A percentile compares a stretch with the other conserved stretches of the same genome.
Evolutionary conservation across 176 grass and related monocot species (phyloP).

Genomic region (Thinopyrum elongatum): DNA sequence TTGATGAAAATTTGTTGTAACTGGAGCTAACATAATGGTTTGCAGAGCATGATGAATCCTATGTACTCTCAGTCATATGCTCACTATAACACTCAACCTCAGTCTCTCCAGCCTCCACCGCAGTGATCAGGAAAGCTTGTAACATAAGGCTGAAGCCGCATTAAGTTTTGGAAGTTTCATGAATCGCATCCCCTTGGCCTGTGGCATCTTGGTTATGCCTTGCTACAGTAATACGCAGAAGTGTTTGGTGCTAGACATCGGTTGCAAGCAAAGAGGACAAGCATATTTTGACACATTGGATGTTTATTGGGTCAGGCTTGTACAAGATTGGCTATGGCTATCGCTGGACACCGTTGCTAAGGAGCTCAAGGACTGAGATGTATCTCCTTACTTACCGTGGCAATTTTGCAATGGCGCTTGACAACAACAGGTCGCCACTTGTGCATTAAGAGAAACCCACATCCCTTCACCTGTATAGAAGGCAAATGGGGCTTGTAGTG

Average conservation of each 20-base stretch:
- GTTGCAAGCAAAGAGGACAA: conserved; percentile 36
- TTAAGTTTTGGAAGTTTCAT: conserved; percentile 51
- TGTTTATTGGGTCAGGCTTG: conserved; percentile 30
- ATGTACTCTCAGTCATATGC: conserved; percentile 86
- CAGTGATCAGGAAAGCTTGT: conserved; percentile 57
- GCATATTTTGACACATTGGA: conserved; percentile 36
- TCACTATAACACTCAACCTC: conserved; percentile 93
- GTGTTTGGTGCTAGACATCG: conserved; percentile 29
- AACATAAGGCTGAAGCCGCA: conserved; percentile 55
- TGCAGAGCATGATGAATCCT: conserved; percentile 86
- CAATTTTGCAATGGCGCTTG: conserved; percentile 30
- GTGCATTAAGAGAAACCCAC: conserved; percentile 27
- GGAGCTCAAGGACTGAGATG: conserved; percentile 31
- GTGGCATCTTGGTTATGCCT: conserved; percentile 60
- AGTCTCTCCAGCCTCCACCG: conserved; percentile 73
- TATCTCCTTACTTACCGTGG: conserved; percentile 44
- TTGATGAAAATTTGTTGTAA: neutral
- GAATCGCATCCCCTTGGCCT: conserved; percentile 60
- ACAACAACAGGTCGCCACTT: conserved; percentile 29
- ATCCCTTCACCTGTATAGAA: conserved; percentile 39
- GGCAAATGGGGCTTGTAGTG: conserved; percentile 35
- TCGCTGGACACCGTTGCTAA: conserved; percentile 28
- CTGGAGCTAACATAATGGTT: conserved; percentile 7
- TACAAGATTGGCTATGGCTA: conserved; percentile 50
- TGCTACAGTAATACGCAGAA: conserved; percentile 36